Conservation (phyloP, 106 monocot species). For the Platanthera zijinensis region DNA sequence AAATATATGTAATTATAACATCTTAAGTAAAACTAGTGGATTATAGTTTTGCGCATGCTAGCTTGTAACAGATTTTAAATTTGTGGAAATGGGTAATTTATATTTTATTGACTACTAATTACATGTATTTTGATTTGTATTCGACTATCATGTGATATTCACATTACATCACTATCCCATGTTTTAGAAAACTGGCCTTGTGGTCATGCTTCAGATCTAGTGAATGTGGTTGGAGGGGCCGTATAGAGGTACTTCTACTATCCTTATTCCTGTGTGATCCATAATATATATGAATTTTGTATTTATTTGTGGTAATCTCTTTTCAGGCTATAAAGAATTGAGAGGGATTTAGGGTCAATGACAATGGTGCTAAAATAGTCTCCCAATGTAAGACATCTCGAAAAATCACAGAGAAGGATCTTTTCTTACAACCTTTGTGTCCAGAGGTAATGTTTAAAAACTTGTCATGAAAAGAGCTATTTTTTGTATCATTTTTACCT, state of each 20-base stretch:
- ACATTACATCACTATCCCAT: background rate
- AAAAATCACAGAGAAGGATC: slow-evolving; percentile 46
- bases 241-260: slow-evolving; percentile 27
- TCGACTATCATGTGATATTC: background rate
- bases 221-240: slow-evolving; percentile 71
- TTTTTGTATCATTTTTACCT: background rate
- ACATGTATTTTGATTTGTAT: background rate
- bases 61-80: too few relatives aligned
- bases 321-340: slow-evolving; percentile 24
- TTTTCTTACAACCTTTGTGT: slow-evolving; percentile 61
- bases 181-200: slow-evolving; percentile 25
- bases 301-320: background rate
- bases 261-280: background rate
- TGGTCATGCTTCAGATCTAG: slow-evolving; percentile 72
- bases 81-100: slow-evolving; percentile 53
- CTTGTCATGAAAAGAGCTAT: background rate
- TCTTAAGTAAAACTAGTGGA: too few relatives aligned
- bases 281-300: background rate
- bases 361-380: background rate
- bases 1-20: too few relatives aligned
- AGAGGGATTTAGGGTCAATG: background rate
- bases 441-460: slow-evolving; percentile 39
- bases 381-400: slow-evolving; percentile 24
- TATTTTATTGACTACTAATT: background rate
- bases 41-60: too few relatives aligned